Evolutionary conservation across 768 basidiomycete species (phyloP).

Genomic region (Scleroderma bovista): DNA sequence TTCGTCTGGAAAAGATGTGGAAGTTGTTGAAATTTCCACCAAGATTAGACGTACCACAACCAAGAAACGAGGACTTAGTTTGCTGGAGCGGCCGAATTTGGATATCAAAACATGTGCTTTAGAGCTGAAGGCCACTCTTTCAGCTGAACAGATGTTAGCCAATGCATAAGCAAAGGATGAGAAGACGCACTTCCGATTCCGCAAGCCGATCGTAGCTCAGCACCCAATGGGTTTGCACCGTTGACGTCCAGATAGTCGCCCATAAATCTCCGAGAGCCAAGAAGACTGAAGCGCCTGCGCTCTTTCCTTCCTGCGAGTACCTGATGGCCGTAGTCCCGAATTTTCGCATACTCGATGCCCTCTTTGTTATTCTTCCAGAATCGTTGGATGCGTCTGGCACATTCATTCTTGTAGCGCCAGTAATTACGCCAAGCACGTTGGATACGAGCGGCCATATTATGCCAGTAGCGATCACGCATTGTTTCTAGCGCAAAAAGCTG

Average conservation of each 20-base stretch:
- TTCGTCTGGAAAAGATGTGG: conserved; percentile 15
- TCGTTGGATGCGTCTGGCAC: conserved; percentile 89
- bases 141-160: conserved; percentile 38
- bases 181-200: conserved; percentile 60
- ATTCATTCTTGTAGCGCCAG: conserved; percentile 92
- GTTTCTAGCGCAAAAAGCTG: conserved; percentile 97
- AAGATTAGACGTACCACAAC: conserved; percentile 60
- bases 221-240: conserved; percentile 71
- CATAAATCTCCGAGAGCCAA: conserved; percentile 91
- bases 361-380: conserved; percentile 99
- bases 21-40: neutral
- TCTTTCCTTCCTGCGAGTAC: conserved; percentile 90
- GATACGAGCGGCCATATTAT: conserved; percentile 97
- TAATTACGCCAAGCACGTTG: conserved; percentile 97
- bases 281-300: conserved; percentile 84
- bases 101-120: conserved; percentile 79
- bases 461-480: conserved; percentile 99
- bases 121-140: conserved; percentile 80
- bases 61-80: conserved; percentile 85
- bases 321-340: conserved; percentile 94
- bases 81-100: conserved; percentile 82
- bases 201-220: conserved; percentile 67
- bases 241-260: conserved; percentile 95
- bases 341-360: conserved; percentile 78
- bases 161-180: neutral